Base-by-base conservation (phyloP, 2,329 filamentous ascomycete genomes). In the Neoarthrinium moseri region DNA sequence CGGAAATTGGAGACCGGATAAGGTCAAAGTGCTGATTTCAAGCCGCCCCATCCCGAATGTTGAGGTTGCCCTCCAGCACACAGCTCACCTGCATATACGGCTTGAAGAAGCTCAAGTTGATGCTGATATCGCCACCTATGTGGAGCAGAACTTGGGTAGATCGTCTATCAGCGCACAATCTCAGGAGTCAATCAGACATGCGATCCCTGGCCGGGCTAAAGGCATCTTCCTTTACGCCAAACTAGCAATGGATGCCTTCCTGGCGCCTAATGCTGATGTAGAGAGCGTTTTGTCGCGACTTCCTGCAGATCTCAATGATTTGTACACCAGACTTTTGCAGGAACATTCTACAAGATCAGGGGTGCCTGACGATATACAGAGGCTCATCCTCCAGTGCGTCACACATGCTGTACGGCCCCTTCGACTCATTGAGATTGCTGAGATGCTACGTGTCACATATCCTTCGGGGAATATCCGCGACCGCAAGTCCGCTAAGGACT, bases 191-290 rank as follows among this genome's bases (percentile, higher is more conserved):
- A 68, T 61, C 36, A 49, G 45, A 22, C 45, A 60, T 7, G 62
- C 65, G 0, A 58, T 73, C 3, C 63, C 61, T 3, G 64, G 63
- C 3, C 54, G 56, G 4, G 68, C 66, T 0, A 65, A 69, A n/a
- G 71, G 71, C 1, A 52, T 73, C 1, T 75, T 75, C 46, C 59
- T 75, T 4, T 73, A 72, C 47, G 70, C 71, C 1, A 65, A 63
- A 32, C 61, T 75, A 3, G 65, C 68, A 7, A 65, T 73, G 61
- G 70, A 74, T 17, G 56, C 65, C 15, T 59, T 66, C 22, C 52
- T 64, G 8, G 49, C 56, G n/a, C 49, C 52, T 1, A 54, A 53
- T 13, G 58, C 58, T 15, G 44, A 60, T 17, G 34, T 63, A 10
- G 10, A 46, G n/a, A 22, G 50, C 2, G 53, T 67, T 4, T 47